Base-by-base conservation (phyloP, 2,329 filamentous ascomycete species). In the Cordyceps javanica region DNA sequence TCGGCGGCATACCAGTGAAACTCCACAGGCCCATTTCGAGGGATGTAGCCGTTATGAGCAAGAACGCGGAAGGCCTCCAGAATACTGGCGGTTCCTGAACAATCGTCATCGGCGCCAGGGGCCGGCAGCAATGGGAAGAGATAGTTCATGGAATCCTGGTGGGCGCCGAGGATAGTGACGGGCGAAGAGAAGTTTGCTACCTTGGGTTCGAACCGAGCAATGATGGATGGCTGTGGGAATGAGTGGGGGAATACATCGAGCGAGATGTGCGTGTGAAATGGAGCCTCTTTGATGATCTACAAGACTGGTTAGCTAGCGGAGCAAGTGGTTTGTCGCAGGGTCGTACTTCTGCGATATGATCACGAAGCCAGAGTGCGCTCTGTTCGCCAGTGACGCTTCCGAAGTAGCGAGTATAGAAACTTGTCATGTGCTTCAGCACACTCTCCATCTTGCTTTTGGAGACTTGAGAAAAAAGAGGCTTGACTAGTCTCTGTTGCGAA, bases 1-100 rank as follows among this genome's bases (percentile, higher is more conserved):
- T 91, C 88, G 0, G 87, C 88, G n/a, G 82, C 85, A 72, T 90
- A 91, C 87, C 87, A 91, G 69, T 89, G 87, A 69, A 90, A 90
- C 70, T 90, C 88, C 55, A 91, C 72, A 0, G 86, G 70, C 0
- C 70, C 70, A 8, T 70, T 63, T 28, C 64, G 57, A 3, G 70
- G 71, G 19, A 66, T 61, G 52, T 62, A 72, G 0, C 70, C 70
- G 26, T 63, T 77, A 54, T 80, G 71, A 13, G 82, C 80, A 62
- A 90, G 75, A 55, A 87, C 83, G 30, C 86, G 80, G 61, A 91
- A 77, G 2, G 86, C 84, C 69, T 91, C 87, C 10, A 90, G 78
- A 60, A 90, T 90, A 9, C 86, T 90, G 38, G 90, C 86, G 0
- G 87, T 87, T 45, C 85, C 86, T 60, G 83, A 86, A 50, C 86